Conservation (phyloP, 2,329 filamentous ascomycete species). For the Knufia petricola region DNA sequence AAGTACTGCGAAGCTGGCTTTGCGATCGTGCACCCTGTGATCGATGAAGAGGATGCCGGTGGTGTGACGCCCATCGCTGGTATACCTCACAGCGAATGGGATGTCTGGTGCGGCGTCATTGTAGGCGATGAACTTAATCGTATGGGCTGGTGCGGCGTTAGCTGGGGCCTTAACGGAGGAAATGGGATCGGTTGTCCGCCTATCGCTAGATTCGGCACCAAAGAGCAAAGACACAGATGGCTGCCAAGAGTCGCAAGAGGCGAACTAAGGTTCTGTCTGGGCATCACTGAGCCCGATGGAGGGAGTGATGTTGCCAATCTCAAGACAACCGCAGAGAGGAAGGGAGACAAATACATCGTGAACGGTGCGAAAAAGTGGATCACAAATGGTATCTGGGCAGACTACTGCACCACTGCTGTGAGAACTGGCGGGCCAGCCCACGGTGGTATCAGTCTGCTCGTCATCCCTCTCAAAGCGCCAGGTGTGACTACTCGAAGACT, state of each 20-base stretch:
- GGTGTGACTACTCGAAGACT: constrained; percentile 61
- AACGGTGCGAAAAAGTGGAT: constrained; percentile 76
- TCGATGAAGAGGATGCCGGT: constrained; percentile 55
- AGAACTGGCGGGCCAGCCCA: constrained; percentile 60
- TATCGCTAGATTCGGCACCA: constrained; percentile 57
- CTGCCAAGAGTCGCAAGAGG: constrained; percentile 59
- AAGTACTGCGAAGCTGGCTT: constrained; percentile 58
- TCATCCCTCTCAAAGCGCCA: constrained; percentile 57
- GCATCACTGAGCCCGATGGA: constrained; percentile 68
- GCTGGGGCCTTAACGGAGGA: constrained; percentile 51
- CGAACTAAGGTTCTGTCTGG: constrained; percentile 60
- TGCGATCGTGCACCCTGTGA: constrained; percentile 55
- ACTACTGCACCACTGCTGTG: constrained; percentile 61
- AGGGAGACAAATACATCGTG: constrained; percentile 58
- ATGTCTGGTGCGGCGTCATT: constrained; percentile 60
- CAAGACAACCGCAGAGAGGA: constrained; percentile 55
- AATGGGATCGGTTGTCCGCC: constrained; percentile 61
- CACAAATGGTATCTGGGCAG: constrained; percentile 62
- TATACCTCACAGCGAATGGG: constrained; percentile 62
- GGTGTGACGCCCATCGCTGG: constrained; percentile 58
- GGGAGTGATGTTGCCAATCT: constrained; percentile 68
- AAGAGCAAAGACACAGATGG: constrained; percentile 53
- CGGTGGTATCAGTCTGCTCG: constrained; percentile 57
- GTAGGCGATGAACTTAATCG: constrained; percentile 62
- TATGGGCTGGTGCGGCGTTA: constrained; percentile 53